phyloP scores from a whole-genome alignment of 495 filamentous ascomycete genomes.

The Podospora didyma region DNA sequence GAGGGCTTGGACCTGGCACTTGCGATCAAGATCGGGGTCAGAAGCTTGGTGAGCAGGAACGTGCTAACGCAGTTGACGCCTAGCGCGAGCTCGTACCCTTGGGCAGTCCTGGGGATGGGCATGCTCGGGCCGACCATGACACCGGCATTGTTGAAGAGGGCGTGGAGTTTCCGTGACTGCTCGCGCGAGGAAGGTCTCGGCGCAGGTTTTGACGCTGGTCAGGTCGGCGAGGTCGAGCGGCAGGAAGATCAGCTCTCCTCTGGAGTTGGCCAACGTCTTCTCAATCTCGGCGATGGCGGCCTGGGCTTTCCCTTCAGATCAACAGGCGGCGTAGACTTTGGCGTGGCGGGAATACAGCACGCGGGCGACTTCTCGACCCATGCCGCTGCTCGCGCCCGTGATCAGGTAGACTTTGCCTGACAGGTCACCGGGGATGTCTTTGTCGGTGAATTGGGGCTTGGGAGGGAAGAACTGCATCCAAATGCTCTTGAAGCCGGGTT shows the following conservation, averaged over 20 bases:
- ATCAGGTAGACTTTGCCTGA: constrained; percentile 39
- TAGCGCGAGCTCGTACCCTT: constrained; percentile 40
- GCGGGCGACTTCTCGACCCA: constrained; percentile 43
- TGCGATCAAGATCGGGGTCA: constrained; percentile 31
- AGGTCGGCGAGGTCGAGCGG: constrained; percentile 34
- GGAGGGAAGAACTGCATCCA: constrained; percentile 23
- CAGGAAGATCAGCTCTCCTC: constrained; percentile 26
- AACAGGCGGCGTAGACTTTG: constrained; percentile 50
- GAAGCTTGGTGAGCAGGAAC: constrained; percentile 40
- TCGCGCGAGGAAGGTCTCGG: constrained; percentile 30
- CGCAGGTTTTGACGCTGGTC: constrained; percentile 26
- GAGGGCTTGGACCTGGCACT: constrained; percentile 22
- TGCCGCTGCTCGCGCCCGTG: constrained; percentile 44
- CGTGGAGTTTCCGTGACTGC: constrained; percentile 21
- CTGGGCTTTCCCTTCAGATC: constrained; percentile 30
- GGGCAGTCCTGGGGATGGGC: constrained; percentile 18
- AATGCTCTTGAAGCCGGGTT: neutral
- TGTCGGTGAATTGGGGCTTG: constrained; percentile 27
- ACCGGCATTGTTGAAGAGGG: constrained; percentile 41
- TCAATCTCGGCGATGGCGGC: constrained; percentile 23
- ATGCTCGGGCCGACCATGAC: constrained; percentile 18
- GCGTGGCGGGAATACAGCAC: constrained; percentile 43
- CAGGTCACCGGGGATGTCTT: constrained; percentile 22
- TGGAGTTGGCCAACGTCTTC: constrained; percentile 12
- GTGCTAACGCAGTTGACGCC: constrained; percentile 39